A percentile compares a stretch with the other conserved stretches of the same genome.
Evolutionary conservation across 495 filamentous ascomycete species (phyloP).

Genomic region (Lindgomyces ingoldianus): DNA sequence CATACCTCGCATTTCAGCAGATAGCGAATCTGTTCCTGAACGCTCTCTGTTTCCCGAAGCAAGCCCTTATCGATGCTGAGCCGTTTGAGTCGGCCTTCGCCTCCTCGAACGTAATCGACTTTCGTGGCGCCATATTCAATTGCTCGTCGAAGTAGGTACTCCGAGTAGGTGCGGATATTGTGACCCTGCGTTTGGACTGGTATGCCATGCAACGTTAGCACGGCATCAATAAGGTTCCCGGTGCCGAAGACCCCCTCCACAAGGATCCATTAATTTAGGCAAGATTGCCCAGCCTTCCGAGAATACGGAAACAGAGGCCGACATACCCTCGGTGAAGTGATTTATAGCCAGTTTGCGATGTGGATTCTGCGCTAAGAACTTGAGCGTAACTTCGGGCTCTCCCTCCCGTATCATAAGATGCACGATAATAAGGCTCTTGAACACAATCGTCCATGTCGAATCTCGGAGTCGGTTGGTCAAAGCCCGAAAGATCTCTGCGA

Average conservation of each 20-base stretch:
- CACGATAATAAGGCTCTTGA: slow-evolving; percentile 93
- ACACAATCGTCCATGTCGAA: slow-evolving; percentile 95
- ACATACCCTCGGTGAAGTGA: slow-evolving; percentile 87
- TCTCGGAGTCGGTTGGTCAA: slow-evolving; percentile 86
- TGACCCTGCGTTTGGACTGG: slow-evolving; percentile 91
- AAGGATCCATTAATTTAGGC: background rate
- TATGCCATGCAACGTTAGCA: slow-evolving; percentile 27
- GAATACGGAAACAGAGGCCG: background rate
- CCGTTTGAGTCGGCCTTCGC: slow-evolving; percentile 78
- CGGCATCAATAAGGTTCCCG: background rate
- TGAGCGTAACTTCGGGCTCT: slow-evolving; percentile 81
- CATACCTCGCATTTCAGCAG: slow-evolving; percentile 87
- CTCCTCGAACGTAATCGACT: slow-evolving; percentile 85
- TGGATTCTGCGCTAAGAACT: slow-evolving; percentile 80
- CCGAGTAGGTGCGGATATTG: slow-evolving; percentile 89
- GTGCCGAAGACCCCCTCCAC: background rate
- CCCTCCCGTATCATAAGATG: slow-evolving; percentile 98
- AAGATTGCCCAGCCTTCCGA: background rate
- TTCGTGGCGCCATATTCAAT: slow-evolving; percentile 79
- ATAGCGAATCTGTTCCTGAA: slow-evolving; percentile 84
- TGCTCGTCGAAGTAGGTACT: slow-evolving; percentile 81
- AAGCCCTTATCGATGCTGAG: slow-evolving; percentile 91
- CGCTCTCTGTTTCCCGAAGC: slow-evolving; percentile 84
- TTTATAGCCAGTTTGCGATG: slow-evolving; percentile 77
- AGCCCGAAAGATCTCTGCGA: slow-evolving; percentile 93